Evolutionary conservation across 2,329 filamentous ascomycete genomes (phyloP).

Genomic region (Camptophora hylomeconis): DNA sequence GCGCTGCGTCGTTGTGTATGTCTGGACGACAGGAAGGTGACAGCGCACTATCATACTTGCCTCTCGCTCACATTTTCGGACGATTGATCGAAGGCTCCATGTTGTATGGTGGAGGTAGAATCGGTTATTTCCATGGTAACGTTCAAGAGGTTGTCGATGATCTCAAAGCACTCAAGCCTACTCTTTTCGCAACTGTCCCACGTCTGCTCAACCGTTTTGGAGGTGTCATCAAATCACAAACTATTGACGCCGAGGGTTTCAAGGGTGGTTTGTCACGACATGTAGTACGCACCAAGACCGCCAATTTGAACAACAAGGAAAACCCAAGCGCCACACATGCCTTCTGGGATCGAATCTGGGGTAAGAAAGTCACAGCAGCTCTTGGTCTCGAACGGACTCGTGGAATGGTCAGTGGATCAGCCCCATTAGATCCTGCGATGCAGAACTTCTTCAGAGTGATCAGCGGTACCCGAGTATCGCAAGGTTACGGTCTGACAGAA

Average conservation of each 20-base stretch:
- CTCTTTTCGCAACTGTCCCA: conserved; percentile 75
- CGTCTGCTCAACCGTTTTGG: conserved; percentile 86
- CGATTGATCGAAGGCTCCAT: conserved; percentile 67
- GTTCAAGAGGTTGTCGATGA: conserved; percentile 73
- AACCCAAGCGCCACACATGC: conserved; percentile 52
- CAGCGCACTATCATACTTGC: conserved; percentile 73
- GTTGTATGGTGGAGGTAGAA: conserved; percentile 56
- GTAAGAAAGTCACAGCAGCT: conserved; percentile 70
- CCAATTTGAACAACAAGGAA: conserved; percentile 42
- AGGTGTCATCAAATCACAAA: conserved; percentile 65
- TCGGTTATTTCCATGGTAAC: conserved; percentile 93
- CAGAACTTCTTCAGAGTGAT: conserved; percentile 80
- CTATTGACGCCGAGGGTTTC: conserved; percentile 65
- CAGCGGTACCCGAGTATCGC: conserved; percentile 63
- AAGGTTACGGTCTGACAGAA: conserved; percentile 92
- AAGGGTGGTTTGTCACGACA: conserved; percentile 70
- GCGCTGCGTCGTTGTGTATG: conserved; percentile 49
- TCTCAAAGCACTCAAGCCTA: conserved; percentile 73
- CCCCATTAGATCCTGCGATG: conserved; percentile 76
- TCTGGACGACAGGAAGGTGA: conserved; percentile 38
- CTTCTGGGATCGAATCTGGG: conserved; percentile 61
- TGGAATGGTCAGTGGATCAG: conserved; percentile 75
- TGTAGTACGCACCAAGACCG: conserved; percentile 67
- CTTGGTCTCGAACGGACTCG: conserved; percentile 64
- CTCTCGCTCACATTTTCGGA: conserved; percentile 87